Evolutionary conservation across 139 green algal species (phyloP), one percentile per base, ranked within the genome.

Genomic region (Mesotaenium endlicherianum): DNA sequence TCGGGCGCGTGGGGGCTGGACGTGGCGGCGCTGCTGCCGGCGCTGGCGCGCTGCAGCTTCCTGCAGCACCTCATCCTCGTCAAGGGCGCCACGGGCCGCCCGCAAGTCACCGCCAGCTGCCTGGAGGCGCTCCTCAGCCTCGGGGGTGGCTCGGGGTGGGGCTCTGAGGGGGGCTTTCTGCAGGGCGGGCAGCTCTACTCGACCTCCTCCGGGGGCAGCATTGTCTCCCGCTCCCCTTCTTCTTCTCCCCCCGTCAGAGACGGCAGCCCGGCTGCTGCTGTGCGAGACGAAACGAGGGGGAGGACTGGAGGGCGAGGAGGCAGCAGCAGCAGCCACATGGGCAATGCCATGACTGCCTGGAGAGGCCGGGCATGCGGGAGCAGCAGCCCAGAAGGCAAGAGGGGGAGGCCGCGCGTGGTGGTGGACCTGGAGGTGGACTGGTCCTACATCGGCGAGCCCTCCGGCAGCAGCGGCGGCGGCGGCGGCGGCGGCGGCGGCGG

Each of bases 351-450:
- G 26, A 64, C 50, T 64, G 50, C 5, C 43, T 72, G 41, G 41
- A 72, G 36, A 40, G 60, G 11, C 6, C 41, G 11, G 11, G 43
- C 8, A 38, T 6, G 43, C 6, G 26, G 26, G 20, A 26, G 50
- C 26, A 64, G 50, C 50, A 64, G 50, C 26, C 50, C 26, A 64
- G 43, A 72, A 72, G 6, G 5, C 41, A 72, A 72, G 36, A 72
- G 17, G 8, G 8, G 6, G 6, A 72, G 60, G 11, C 5, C 60
- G 11, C 41, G 60, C 17, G 11, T 72, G 8, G 60, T 47, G 11
- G 8, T 72, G 8, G 60, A 72, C 11, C 11, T 72, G 60, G 60
- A 72, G 11, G 60, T 72, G 6, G 60, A 72, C 60, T 72, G 60
- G 60, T 72, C 60, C 8, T 47, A 36, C 8, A 38, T 47, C 8